Base-by-base conservation (phyloP, 2,329 filamentous ascomycete species). In the Magnaporthiopsis poae region DNA sequence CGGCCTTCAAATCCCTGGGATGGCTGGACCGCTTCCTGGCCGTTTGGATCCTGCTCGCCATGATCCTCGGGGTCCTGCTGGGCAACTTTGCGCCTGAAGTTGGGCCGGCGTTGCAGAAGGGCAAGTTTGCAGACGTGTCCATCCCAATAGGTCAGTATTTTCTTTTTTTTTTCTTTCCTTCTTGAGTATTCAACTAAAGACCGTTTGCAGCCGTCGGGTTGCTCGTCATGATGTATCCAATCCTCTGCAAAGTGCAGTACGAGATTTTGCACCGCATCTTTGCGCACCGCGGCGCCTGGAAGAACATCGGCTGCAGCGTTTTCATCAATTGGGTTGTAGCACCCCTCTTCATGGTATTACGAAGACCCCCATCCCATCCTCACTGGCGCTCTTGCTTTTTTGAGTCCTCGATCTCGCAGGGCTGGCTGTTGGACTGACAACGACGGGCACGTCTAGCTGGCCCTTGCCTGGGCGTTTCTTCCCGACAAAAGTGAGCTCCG, bases 151-250 rank as follows among this genome's bases (percentile, higher is more conserved):
- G 36, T 39, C 8, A 35, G 36, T 39, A 12, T 39, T 15, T 39
- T 39, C 12, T 12, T 2, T 12, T 12, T 0, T 77, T 27, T 27
- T 27, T 27, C 75, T 0, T 66, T 75, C 1, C 81, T 81, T 36
- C 35, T 31, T 3, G 31, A 3, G 35, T 8, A 36, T 36, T 36
- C 35, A 8, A 36, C 35, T 36, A 12, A 36, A 31, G 2, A 36
- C 8, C 12, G 3, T 5, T 36, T 0, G 82, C 84, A 21, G 91
- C 91, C 0, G 79, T 96, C 63, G 91, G 92, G 0, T 78, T 96
- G 0, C 81, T 96, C 1, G 87, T 96, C 60, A 96, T 96, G 91
- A 96, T 96, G 91, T 96, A 95, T 73, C 92, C 92, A 0, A 96
- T 96, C 68, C 80, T 96, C 0, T 96, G 91, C 82, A 95, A 95